Evolutionary conservation across 139 green algal species (phyloP).

Genomic region (Haematococcus lacustris): DNA sequence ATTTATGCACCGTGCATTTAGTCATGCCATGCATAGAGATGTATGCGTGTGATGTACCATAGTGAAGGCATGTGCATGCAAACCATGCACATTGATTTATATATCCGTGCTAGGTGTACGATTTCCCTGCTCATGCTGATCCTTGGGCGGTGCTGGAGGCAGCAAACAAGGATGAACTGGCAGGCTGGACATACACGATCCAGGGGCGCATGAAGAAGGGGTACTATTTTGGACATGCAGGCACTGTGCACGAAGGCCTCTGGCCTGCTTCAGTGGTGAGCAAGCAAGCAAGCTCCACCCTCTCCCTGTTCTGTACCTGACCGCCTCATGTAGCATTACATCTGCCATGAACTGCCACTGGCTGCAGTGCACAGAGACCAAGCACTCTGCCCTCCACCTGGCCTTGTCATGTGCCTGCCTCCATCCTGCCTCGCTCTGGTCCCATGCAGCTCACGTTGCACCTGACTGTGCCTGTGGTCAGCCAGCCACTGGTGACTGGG

Average conservation of each 20-base stretch:
- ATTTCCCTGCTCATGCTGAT: constrained; percentile 19
- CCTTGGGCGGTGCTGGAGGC: constrained; percentile 24
- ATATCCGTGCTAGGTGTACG: constrained; percentile 10
- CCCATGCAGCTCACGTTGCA: too few relatives aligned
- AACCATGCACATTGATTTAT: background rate
- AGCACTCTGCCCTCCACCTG: too few relatives aligned
- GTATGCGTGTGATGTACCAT: background rate
- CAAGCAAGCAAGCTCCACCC: too few relatives aligned
- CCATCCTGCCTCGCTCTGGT: too few relatives aligned
- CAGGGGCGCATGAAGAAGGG: constrained; percentile 1
- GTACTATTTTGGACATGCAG: background rate
- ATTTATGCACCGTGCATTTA: background rate
- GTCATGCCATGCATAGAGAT: background rate
- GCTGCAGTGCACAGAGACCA: too few relatives aligned
- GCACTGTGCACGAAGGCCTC: background rate
- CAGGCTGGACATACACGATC: constrained; percentile 13
- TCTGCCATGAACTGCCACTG: too few relatives aligned
- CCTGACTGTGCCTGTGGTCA: too few relatives aligned
- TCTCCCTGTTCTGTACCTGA: too few relatives aligned
- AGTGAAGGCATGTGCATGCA: background rate
- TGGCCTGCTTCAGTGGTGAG: background rate
- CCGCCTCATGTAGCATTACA: too few relatives aligned
- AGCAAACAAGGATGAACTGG: constrained; percentile 26
- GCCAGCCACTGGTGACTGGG: too few relatives aligned
- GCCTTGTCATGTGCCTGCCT: too few relatives aligned